These are phyloP conservation scores for Venturia carpophila DNA, from an alignment of 2,329 filamentous ascomycete genomes.

Conservation along the genomic window DNA sequence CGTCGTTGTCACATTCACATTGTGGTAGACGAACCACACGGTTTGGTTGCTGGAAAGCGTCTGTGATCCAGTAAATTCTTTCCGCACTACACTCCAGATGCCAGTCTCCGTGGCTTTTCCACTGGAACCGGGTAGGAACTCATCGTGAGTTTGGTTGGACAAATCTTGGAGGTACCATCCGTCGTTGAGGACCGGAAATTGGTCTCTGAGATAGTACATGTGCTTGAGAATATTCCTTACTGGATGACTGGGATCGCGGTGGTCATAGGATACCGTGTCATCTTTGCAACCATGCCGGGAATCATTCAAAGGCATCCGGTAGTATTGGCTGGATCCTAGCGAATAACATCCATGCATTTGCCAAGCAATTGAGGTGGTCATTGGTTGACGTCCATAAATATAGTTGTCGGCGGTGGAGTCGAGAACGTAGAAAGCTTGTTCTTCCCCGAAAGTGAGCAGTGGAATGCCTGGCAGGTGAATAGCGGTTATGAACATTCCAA, in stretches of 20 bases:
- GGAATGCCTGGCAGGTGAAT: conserved; percentile 55
- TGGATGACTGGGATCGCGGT: conserved; percentile 55
- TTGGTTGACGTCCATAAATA: conserved; percentile 56
- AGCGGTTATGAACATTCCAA: conserved; percentile 52
- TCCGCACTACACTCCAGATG: conserved; percentile 53
- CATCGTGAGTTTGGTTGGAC: conserved; percentile 44
- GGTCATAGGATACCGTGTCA: conserved; percentile 49
- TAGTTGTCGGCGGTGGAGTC: conserved; percentile 59
- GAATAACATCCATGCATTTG: conserved; percentile 57
- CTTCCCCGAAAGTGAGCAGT: conserved; percentile 55
- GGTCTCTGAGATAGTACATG: conserved; percentile 52
- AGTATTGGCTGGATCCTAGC: conserved; percentile 49
- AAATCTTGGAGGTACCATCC: conserved; percentile 49
- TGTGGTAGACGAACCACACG: conserved; percentile 47
- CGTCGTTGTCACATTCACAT: conserved; percentile 40
- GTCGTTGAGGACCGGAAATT: conserved; percentile 52
- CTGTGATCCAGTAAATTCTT: conserved; percentile 44
- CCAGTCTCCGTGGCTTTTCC: conserved; percentile 25
- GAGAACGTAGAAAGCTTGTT: conserved; percentile 56
- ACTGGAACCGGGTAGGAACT: conserved; percentile 23
- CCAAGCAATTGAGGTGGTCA: conserved; percentile 55
- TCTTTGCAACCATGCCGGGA: conserved; percentile 50
- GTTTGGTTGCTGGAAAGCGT: conserved; percentile 42
- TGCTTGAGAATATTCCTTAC: conserved; percentile 53
- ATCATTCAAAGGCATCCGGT: conserved; percentile 49